A percentile compares a stretch with the other conserved stretches of the same genome.
Conservation (phyloP, 2,329 filamentous ascomycete genomes). For the Penicillium sp. region DNA sequence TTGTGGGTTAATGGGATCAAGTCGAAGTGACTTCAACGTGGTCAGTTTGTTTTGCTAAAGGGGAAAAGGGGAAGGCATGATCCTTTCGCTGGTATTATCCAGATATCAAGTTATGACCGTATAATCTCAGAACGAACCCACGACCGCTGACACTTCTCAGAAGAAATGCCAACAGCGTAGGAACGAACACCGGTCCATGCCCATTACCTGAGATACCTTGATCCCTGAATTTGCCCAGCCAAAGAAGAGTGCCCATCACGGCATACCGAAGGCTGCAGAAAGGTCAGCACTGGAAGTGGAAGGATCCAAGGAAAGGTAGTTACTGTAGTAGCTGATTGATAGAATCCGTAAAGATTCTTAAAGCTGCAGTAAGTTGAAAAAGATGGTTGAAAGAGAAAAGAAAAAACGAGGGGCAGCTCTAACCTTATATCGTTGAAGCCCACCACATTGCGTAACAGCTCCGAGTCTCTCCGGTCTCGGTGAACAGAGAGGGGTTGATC, state of each 20-base stretch:
- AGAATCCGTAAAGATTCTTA: constrained; percentile 1
- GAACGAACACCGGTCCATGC: constrained; percentile 64
- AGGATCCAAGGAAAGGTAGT: constrained; percentile 10
- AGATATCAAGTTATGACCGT: constrained; percentile 90
- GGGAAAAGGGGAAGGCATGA: constrained; percentile 67
- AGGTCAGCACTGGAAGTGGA: constrained; percentile 11
- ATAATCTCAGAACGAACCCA: constrained; percentile 63
- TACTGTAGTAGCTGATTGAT: constrained; percentile 13
- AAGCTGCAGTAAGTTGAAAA: background rate
- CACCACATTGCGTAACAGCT: constrained; percentile 14
- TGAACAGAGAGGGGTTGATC: constrained; percentile 7
- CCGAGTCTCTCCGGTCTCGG: constrained; percentile 21
- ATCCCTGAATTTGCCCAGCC: constrained; percentile 40
- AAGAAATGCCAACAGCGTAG: constrained; percentile 18
- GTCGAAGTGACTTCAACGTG: constrained; percentile 21
- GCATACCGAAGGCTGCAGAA: constrained; percentile 25
- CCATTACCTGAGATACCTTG: constrained; percentile 49
- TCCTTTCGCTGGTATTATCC: constrained; percentile 99
- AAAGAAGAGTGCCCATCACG: constrained; percentile 40
- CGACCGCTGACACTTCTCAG: constrained; percentile 2
- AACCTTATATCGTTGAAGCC: constrained; percentile 35
- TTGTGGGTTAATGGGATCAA: constrained; percentile 45
- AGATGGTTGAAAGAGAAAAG: constrained; percentile 5
- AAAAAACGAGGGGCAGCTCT: constrained; percentile 18
- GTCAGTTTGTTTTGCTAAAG: constrained; percentile 36